A percentile compares a stretch with the other conserved stretches of the same genome.
Evolutionary conservation across 2,329 filamentous ascomycete species (phyloP).

Genomic region (Neonectria magnoliae): DNA sequence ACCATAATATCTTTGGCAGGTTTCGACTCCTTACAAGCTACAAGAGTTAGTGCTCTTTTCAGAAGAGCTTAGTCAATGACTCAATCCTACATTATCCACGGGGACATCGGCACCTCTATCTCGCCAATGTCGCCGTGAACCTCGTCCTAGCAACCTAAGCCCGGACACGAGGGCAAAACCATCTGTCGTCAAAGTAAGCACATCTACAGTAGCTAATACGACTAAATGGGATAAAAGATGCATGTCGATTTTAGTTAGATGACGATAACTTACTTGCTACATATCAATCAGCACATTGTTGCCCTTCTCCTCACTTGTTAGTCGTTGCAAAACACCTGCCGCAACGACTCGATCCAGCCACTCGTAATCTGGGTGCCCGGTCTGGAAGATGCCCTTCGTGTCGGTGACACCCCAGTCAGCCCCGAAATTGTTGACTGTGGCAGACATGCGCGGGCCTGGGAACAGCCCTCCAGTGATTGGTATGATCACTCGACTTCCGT

Average conservation of each 20-base stretch:
- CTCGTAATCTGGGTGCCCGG: slow-evolving; percentile 46
- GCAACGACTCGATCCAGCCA: slow-evolving; percentile 52
- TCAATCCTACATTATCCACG: slow-evolving; percentile 6
- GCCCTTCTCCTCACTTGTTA: slow-evolving; percentile 16
- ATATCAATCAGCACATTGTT: slow-evolving; percentile 42
- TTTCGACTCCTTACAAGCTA: neutral
- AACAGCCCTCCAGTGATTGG: slow-evolving; percentile 51
- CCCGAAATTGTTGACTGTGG: slow-evolving; percentile 45
- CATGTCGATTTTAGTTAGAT: neutral
- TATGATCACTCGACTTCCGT: slow-evolving; percentile 39
- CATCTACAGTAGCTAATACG: neutral
- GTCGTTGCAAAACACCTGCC: slow-evolving; percentile 30
- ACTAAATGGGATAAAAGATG: neutral
- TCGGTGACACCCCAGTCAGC: slow-evolving; percentile 52
- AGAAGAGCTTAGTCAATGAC: too few species aligned
- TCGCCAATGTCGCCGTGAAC: neutral
- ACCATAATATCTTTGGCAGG: neutral
- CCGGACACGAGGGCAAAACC: slow-evolving; percentile 22
- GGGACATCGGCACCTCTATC: neutral
- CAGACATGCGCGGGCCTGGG: slow-evolving; percentile 47
- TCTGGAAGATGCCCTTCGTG: slow-evolving; percentile 49
- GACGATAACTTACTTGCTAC: slow-evolving; percentile 35
- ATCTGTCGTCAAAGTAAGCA: slow-evolving; percentile 16
- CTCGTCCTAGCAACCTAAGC: slow-evolving; percentile 12
- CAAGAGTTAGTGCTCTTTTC: too few species aligned